Percentiles rank a stretch among this genome's conserved stretches.
These are phyloP conservation scores for Pseudopediastrum boryanum DNA, from an alignment of 139 green algal species.

Conservation along the genomic window DNA sequence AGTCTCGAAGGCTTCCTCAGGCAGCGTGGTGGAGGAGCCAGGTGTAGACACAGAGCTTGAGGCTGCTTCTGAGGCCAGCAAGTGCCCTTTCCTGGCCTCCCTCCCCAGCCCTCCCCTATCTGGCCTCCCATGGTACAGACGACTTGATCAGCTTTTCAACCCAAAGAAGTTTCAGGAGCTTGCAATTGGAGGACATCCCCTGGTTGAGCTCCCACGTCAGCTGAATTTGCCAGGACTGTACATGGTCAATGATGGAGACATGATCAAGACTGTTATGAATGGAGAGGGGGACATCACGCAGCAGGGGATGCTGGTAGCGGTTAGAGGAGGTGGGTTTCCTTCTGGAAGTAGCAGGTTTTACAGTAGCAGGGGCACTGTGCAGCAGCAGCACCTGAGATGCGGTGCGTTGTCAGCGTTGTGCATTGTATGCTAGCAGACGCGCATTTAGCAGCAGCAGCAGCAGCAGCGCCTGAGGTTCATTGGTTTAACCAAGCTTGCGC, in stretches of 20 bases:
- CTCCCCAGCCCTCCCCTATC: neutral
- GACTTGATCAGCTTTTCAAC: slow-evolving; percentile 19
- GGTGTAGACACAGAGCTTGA: no score
- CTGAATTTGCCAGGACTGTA: neutral
- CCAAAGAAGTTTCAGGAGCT: slow-evolving; percentile 11
- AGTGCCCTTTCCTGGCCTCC: slow-evolving; percentile 28
- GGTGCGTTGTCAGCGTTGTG: no score
- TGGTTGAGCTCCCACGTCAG: slow-evolving; percentile 16
- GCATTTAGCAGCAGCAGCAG: neutral
- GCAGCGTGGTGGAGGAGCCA: no score
- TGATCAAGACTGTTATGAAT: neutral
- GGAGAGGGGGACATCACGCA: neutral
- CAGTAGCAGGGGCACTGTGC: no score
- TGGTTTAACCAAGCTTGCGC: no score
- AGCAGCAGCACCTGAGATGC: no score
- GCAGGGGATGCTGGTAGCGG: no score
- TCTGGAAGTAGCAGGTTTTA: no score
- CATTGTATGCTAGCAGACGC: neutral
- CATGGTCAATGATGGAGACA: neutral
- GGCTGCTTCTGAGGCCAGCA: no score
- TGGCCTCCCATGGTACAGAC: slow-evolving; percentile 11
- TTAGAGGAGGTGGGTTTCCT: no score
- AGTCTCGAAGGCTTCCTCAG: no score
- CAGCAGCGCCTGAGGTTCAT: no score
- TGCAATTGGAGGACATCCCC: neutral